A percentile compares a stretch with the other conserved stretches of the same genome.
Evolutionary conservation across 1,284 basidiomycete species (phyloP).

Genomic region (Ganoderma lucidum): DNA sequence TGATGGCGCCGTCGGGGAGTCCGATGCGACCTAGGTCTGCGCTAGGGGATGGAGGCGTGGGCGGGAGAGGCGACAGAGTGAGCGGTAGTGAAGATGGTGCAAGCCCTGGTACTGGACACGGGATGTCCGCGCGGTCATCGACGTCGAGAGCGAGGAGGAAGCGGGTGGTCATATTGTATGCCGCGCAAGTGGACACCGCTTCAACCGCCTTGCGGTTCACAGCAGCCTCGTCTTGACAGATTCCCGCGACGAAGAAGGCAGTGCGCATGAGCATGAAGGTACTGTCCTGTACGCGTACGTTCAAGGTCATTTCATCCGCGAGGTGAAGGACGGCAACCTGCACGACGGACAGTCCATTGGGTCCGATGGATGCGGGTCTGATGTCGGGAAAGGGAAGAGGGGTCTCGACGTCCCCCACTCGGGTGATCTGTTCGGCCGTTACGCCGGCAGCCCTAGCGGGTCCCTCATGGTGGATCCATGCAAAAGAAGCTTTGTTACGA

Average conservation of each 20-base stretch:
- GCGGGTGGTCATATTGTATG: constrained; percentile 12
- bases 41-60: not conserved
- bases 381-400: not conserved
- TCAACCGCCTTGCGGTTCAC: constrained; percentile 4
- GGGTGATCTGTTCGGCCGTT: constrained; percentile 3
- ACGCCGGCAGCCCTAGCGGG: constrained; percentile 2
- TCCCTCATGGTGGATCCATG: constrained; percentile 8
- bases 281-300: not conserved
- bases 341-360: not conserved
- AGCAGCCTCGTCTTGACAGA: not conserved
- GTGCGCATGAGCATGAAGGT: not conserved
- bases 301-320: not conserved
- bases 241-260: not conserved
- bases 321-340: not conserved
- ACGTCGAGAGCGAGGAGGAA: constrained; percentile 12
- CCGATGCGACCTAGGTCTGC: not conserved
- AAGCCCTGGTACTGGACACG: constrained; percentile 1
- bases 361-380: not conserved
- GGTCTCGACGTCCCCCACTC: not conserved
- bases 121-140: not conserved
- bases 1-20: not conserved
- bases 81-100: not conserved
- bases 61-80: not conserved
- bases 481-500: constrained; percentile 5
- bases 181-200: constrained; percentile 4